Conservation (phyloP, 257 asterid species). For the Euphrasia confusa region DNA sequence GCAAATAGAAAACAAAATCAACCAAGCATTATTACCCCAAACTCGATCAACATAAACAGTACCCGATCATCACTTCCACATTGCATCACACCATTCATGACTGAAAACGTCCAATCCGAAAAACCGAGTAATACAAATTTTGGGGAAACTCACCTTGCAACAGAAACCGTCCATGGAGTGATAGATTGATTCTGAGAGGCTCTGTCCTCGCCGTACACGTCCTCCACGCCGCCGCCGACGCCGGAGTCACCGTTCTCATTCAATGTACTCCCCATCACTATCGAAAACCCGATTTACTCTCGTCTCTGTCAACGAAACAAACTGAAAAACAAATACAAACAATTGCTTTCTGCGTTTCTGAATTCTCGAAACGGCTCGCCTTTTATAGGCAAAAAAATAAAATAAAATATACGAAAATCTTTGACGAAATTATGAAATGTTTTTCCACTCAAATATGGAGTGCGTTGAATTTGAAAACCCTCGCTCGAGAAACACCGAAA, state of each 20-base stretch:
- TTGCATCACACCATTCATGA: background rate
- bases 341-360: slow-evolving; percentile 1
- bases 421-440: slow-evolving; percentile 19
- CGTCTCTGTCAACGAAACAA: slow-evolving; percentile 39
- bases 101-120: background rate
- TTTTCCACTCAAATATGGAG: background rate
- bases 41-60: background rate
- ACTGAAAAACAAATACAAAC: slow-evolving; percentile 28
- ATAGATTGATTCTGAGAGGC: slow-evolving; percentile 78
- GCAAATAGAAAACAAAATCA: background rate
- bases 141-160: slow-evolving; percentile 60
- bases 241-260: slow-evolving; percentile 64
- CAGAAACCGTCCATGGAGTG: slow-evolving; percentile 81
- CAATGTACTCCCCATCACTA: slow-evolving; percentile 54
- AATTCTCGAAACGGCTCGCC: slow-evolving; percentile 18
- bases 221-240: slow-evolving; percentile 78
- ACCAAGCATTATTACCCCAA: background rate
- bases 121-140: background rate
- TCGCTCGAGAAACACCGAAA: background rate
- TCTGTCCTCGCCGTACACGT: slow-evolving; percentile 81
- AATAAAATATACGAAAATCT: slow-evolving; percentile 2
- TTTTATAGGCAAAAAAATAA: slow-evolving; percentile 29
- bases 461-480: slow-evolving; percentile 11
- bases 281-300: slow-evolving; percentile 23
- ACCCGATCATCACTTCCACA: background rate